Conservation (phyloP, 2,329 filamentous ascomycete genomes). For the Aureobasidium sp. region DNA sequence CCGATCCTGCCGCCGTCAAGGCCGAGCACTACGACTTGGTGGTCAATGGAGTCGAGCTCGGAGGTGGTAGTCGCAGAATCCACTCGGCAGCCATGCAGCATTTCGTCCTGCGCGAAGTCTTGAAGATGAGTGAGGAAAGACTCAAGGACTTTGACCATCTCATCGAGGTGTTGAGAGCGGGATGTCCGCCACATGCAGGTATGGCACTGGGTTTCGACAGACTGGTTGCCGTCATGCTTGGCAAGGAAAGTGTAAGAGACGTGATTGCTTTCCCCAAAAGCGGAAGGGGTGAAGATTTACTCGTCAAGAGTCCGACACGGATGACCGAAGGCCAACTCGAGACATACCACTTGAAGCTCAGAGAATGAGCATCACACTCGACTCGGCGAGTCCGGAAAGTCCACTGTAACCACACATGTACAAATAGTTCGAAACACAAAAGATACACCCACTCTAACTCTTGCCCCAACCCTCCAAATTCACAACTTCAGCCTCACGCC, state of each 20-base stretch:
- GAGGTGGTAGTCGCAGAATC: slow-evolving; percentile 86
- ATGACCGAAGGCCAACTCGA: slow-evolving; percentile 53
- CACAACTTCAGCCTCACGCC: slow-evolving; percentile 51
- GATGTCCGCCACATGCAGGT: slow-evolving; percentile 90
- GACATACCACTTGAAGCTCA: slow-evolving; percentile 48
- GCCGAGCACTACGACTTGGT: slow-evolving; percentile 96
- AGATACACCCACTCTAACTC: slow-evolving; percentile 14
- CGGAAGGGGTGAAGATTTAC: slow-evolving; percentile 75
- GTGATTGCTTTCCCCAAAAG: slow-evolving; percentile 97
- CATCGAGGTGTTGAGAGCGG: slow-evolving; percentile 68
- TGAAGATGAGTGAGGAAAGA: slow-evolving; percentile 64
- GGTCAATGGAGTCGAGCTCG: slow-evolving; percentile 88
- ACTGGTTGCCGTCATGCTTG: slow-evolving; percentile 69
- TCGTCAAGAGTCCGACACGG: slow-evolving; percentile 67
- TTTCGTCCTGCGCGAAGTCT: slow-evolving; percentile 71
- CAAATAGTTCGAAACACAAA: background rate
- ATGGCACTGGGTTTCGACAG: slow-evolving; percentile 90
- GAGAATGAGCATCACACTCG: background rate
- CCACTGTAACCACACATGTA: background rate
- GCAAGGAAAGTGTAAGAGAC: slow-evolving; percentile 70
- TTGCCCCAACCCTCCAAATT: slow-evolving; percentile 54
- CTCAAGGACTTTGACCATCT: slow-evolving; percentile 79
- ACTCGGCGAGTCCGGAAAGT: no score
- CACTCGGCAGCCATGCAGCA: slow-evolving; percentile 77
- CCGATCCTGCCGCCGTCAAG: slow-evolving; percentile 59